phyloP scores from a whole-genome alignment of 2,329 filamentous ascomycete species.

The Rosellinia necatrix region DNA sequence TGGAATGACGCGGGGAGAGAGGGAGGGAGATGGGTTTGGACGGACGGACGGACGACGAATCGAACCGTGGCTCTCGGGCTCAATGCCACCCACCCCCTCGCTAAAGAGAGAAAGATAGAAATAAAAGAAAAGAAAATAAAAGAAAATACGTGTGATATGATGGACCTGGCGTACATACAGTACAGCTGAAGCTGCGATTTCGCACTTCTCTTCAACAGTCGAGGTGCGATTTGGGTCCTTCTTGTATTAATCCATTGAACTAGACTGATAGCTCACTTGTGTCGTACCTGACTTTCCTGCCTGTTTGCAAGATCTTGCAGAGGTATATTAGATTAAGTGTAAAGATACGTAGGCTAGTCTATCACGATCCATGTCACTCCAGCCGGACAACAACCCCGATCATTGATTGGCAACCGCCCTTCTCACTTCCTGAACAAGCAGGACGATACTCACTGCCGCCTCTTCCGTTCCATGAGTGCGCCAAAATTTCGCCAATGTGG shows the following conservation, averaged over 20 bases:
- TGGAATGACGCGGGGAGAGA: conserved; percentile 44
- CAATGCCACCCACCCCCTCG: no score
- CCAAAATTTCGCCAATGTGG: conserved; percentile 14
- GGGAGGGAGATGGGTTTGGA: background rate
- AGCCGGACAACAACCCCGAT: conserved; percentile 15
- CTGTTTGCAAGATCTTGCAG: conserved; percentile 25
- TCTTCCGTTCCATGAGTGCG: conserved; percentile 5
- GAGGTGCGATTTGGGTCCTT: background rate
- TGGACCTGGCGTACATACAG: no score
- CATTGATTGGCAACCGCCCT: conserved; percentile 13
- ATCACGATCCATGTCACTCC: conserved; percentile 34
- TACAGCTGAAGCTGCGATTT: no score
- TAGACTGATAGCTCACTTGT: background rate
- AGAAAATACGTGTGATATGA: no score
- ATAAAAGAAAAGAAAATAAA: no score
- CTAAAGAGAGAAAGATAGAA: no score
- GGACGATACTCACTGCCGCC: conserved; percentile 2
- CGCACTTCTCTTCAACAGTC: no score
- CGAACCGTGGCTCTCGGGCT: no score
- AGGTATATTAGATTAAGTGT: conserved; percentile 41
- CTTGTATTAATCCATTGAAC: background rate
- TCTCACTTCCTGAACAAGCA: conserved; percentile 3
- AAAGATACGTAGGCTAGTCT: conserved; percentile 37
- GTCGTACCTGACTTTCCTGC: background rate
- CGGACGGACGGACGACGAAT: background rate